A percentile compares a stretch with the other conserved stretches of the same genome.
These are phyloP conservation scores for Plasmodium inui DNA, from an alignment of 169 alveolate genomes.

Conservation along the genomic window DNA sequence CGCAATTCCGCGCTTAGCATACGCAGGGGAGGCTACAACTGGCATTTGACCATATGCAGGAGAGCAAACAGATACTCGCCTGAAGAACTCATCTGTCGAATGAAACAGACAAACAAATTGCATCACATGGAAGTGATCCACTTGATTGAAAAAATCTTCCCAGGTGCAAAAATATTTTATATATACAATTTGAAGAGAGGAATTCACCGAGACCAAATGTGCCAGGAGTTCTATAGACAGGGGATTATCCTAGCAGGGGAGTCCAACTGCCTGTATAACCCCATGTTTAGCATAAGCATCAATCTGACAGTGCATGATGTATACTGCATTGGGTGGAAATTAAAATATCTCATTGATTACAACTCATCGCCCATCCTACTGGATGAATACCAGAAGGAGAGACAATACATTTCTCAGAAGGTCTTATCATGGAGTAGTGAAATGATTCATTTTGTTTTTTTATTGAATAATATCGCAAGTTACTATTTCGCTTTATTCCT, in stretches of 20 bases:
- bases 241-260: conserved; percentile 38
- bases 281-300: conserved; percentile 37
- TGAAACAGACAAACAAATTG: conserved; percentile 2
- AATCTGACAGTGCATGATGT: conserved; percentile 38
- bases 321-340: conserved; percentile 34
- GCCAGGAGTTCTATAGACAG: conserved; percentile 4
- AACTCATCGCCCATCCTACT: background rate
- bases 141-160: conserved; percentile 24
- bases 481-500: background rate
- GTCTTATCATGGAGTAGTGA: conserved; percentile 47
- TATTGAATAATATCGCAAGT: background rate
- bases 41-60: conserved; percentile 61
- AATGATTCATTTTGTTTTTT: conserved; percentile 11
- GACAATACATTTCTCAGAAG: conserved; percentile 29
- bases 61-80: background rate
- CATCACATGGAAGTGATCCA: conserved; percentile 14
- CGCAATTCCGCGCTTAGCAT: background rate
- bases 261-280: conserved; percentile 45
- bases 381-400: conserved; percentile 30
- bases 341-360: conserved; percentile 10
- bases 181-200: conserved; percentile 32
- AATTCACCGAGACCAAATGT: conserved; percentile 32
- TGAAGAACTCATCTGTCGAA: background rate
- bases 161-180: conserved; percentile 12
- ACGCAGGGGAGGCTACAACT: conserved; percentile 18